Base-by-base conservation (phyloP, 345 rosid genomes). In the Eucalyptus decipiens region DNA sequence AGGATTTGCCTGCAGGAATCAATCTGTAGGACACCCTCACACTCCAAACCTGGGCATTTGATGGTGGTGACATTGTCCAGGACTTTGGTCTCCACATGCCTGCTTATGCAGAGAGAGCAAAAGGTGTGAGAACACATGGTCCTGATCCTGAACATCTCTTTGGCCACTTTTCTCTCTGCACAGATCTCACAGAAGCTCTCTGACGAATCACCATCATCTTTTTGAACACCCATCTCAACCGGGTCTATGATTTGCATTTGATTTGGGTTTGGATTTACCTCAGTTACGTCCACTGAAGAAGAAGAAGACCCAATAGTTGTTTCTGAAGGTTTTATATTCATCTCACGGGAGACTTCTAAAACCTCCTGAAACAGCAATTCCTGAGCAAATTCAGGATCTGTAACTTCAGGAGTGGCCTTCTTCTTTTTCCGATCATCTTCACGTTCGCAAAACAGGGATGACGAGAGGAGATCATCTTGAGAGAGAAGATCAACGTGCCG, bases 1-100 rank as follows among this genome's bases (percentile, higher is more conserved):
- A 97, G 92, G 60, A 94, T 58, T 16, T 90, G 83, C 60, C 91
- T 90, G 90, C 93, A 95, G 28, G 81, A 23, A 65, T 95, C 95
- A 18, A 94, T 90, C 88, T 93, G 95, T 43, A 97, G 89, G 6
- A 92, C 87, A 3, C 88, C 85, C 69, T 86, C 52, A 92, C 97
- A 96, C 30, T 92, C 89, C 88, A 89, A 37, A 88, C 92, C 95
- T 14, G 97, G 98, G 91, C 99, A 97, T 43, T 87, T 90, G 40
- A 96, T 88, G 9, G 34, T 87, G 11, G 83, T 69, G 2, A 89
- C 6, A 60, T 89, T 89, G 7, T 91, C 91, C 69, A 85, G 88
- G 14, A 96, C 69, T 87, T 92, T 95, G 1, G 92, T 80, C 5
- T 91, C 91, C 40, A 95, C 94, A 88, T 93, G 93, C 67, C 88